A percentile compares a stretch with the other conserved stretches of the same genome.
phyloP scores from a whole-genome alignment of 176 grass and related monocot species.

The Oryza glaberrima region DNA sequence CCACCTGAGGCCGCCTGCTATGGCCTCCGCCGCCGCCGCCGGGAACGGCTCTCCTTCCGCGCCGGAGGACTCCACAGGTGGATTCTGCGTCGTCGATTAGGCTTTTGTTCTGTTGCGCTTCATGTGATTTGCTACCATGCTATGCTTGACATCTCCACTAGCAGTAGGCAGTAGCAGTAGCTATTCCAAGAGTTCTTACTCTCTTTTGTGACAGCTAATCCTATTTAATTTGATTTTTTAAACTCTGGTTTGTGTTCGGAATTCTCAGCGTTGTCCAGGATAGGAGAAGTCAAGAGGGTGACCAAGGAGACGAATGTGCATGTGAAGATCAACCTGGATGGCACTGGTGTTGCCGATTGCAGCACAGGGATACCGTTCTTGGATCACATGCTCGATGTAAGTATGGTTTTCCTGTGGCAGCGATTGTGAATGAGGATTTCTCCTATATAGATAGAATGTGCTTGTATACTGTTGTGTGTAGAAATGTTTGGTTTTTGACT shows the following conservation, averaged over 20 bases:
- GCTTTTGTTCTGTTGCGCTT: background rate
- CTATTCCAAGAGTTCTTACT: background rate
- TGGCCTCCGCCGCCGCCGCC: conserved; percentile 29
- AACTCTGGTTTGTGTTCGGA: background rate
- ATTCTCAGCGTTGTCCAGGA: conserved; percentile 42
- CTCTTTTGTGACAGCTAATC: background rate
- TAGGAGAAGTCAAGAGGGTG: conserved; percentile 77
- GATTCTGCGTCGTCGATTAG: background rate
- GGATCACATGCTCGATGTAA: conserved; percentile 98
- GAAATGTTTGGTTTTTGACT: background rate
- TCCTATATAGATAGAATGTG: background rate
- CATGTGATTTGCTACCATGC: background rate
- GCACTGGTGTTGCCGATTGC: conserved; percentile 69
- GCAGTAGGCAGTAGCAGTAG: background rate
- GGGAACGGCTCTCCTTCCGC: conserved; percentile 39
- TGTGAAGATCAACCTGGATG: conserved; percentile 88
- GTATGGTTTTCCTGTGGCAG: conserved; percentile 11
- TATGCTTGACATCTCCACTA: background rate
- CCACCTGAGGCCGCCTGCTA: background rate
- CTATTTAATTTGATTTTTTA: background rate
- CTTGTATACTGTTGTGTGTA: background rate
- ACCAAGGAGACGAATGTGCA: conserved; percentile 93
- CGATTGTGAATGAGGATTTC: background rate
- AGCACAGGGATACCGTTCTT: conserved; percentile 88
- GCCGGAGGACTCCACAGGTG: conserved; percentile 8